Conservation (phyloP, 1,284 basidiomycete genomes). For the Malassezia brasiliensis region DNA sequence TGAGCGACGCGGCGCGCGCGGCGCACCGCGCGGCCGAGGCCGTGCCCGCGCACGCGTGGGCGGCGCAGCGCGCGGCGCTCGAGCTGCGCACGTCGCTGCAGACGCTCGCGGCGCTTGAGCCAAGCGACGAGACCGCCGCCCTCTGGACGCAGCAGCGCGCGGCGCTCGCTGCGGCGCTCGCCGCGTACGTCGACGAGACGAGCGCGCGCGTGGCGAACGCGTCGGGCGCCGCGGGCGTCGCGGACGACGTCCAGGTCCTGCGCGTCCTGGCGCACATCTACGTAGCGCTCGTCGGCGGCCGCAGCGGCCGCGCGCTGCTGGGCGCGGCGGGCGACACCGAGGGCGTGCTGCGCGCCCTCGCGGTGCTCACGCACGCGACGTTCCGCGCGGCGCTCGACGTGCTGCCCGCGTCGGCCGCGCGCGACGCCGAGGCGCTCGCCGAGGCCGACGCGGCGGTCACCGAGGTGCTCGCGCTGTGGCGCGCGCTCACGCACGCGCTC, state of each 20-base stretch:
- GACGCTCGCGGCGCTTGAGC: not conserved
- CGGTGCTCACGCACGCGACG: not conserved
- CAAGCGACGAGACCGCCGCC: not conserved
- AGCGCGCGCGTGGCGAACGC: not conserved
- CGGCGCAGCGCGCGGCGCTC: not conserved
- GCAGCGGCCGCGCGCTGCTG: conserved; percentile 2
- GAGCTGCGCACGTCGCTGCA: not conserved
- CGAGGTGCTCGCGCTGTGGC: conserved; percentile 9
- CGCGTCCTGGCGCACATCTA: conserved; percentile 10
- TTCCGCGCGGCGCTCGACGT: conserved; percentile 12
- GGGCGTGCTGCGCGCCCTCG: conserved; percentile 1
- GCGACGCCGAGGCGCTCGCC: conserved; percentile 11
- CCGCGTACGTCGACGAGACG: not conserved
- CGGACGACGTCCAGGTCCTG: not conserved
- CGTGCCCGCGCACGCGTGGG: not conserved
- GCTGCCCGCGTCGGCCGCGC: conserved; percentile 19
- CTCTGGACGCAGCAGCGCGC: conserved; percentile 6
- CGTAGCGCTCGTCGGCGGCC: not conserved
- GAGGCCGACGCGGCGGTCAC: conserved; percentile 10
- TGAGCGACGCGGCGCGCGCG: conserved; percentile 3
- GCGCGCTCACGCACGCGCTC: not conserved
- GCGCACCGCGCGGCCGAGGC: not conserved
- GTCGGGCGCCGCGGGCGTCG: not conserved
- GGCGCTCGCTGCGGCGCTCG: conserved; percentile 1
- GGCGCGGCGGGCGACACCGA: not conserved